These are phyloP conservation scores for Boletellus ananas DNA, from an alignment of 768 basidiomycete genomes.

Conservation along the genomic window DNA sequence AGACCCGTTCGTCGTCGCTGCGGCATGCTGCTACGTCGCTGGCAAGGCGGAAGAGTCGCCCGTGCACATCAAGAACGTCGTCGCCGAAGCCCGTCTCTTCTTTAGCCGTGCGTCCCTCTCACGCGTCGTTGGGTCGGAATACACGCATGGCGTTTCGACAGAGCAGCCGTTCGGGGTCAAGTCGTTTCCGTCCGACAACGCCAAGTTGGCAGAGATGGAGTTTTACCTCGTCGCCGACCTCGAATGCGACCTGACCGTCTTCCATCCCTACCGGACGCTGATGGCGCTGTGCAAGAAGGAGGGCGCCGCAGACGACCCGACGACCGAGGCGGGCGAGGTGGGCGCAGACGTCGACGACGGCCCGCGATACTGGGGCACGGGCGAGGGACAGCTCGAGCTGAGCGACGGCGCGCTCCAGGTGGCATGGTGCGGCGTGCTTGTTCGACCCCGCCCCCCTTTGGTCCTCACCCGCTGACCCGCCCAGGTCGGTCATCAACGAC, in stretches of 20 bases:
- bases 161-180: conserved; percentile 70
- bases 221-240: conserved; percentile 97
- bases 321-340: conserved; percentile 53
- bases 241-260: conserved; percentile 89
- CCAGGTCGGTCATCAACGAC: conserved; percentile 95
- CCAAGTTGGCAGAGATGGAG: conserved; percentile 97
- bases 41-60: conserved; percentile 98
- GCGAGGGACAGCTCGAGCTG: conserved; percentile 74
- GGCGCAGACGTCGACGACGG: conserved; percentile 55
- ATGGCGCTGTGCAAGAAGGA: conserved; percentile 67
- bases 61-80: conserved; percentile 89
- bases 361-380: conserved; percentile 73
- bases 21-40: conserved; percentile 93
- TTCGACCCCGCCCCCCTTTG: neutral
- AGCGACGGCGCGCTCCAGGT: conserved; percentile 78
- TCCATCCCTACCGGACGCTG: conserved; percentile 93
- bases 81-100: conserved; percentile 73
- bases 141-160: conserved; percentile 13
- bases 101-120: conserved; percentile 59
- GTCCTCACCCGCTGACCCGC: neutral
- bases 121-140: too few relatives aligned
- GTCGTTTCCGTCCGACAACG: conserved; percentile 82
- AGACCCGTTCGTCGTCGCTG: conserved; percentile 88
- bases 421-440: conserved; percentile 68
- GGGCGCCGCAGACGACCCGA: conserved; percentile 33